Base-by-base conservation (phyloP, 2,329 filamentous ascomycete species). In the Penicillium oxalicum region DNA sequence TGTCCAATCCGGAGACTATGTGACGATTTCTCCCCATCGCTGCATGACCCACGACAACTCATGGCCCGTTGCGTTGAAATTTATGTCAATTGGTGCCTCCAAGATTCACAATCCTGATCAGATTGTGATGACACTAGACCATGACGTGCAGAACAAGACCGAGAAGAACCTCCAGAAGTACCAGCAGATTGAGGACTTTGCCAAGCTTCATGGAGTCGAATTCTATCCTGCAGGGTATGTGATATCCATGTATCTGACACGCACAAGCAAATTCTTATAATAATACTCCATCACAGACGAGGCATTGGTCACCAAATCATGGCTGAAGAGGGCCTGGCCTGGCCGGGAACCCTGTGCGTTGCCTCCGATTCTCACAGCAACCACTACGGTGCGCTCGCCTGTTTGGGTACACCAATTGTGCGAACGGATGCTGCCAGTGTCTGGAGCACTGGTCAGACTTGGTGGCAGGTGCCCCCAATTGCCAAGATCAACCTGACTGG, bases 21-120 rank as follows among this genome's bases (percentile, higher is more conserved):
- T 96, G 50, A 86, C 80, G 0, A 76, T 95, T 9, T 73, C 76
- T 25, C 87, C 88, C 1, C 77, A 85, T 53, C 77, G 79, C 50
- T 87, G 84, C 70, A 91, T 95, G 86, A 90, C 87, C 0, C 91
- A 95, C 71, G 87, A 93, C 67, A 94, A 93, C 64, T 83, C 82
- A 2, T 87, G 80, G 80, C 85, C 88, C 0, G 81, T 93, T 0
- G 82, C 83, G 0, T 71, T 79, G 51, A 93, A 91, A 70, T 91
- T 91, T 72, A 87, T 88, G 82, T 83, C 82, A 9, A 91, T 91
- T 54, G 88, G 88, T 12, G 88, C 88, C 0, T 80, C 84, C 40
- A 81, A 83, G 64, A 78, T 95, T 61, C 77, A 88, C 57, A 73
- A 91, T 65, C 78, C 77, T 2, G 71, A 76, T 18, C 90, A 95